Base-by-base conservation (phyloP, 257 asterid genomes). In the Anisodus tanguticus region DNA sequence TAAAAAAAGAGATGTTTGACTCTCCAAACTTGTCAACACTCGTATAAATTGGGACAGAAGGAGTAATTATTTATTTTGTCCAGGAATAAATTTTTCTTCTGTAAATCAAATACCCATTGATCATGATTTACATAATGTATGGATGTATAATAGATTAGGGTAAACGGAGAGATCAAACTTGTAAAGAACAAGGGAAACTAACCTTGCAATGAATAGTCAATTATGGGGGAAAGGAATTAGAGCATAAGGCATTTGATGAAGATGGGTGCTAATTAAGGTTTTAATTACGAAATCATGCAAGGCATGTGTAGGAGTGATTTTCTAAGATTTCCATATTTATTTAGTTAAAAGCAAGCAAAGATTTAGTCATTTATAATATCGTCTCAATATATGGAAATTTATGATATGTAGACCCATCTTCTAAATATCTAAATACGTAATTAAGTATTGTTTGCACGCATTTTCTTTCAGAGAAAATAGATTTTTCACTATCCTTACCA, bases 131-230 rank as follows among this genome's bases (percentile, higher is more conserved):
- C 35, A 41, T 17, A 39, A 13, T 4, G 17, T 17, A 59, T 17
- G 9, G 66, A 59, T 6, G 49, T 5, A 67, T 4, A 6, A 8
- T 70, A 70, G 8, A 43, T 70, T 70, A 17, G 54, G 16, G 54
- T 69, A 69, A 69, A 63, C 10, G 11, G 26, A 22, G 19, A 45
- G 39, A 72, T 39, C 39, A 72, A 72, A 19, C 59, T 45, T 19
- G 60, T 49, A 49, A 47, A 72, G 62, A 55, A 55, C 1, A 47
- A 72, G 59, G 47, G 80, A 47, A 72, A 72, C 80, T 19, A 72
- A 72, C 80, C 80, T 74, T 19, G 19, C 60, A 47, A 49, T 47
- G n/a, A 74, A 49, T 60, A 72, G 41, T 74, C 43, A 74, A 49
- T 74, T 47, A n/a, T 47, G 59, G n/a, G 17, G 39, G 3, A 5